phyloP scores from a whole-genome alignment of 495 filamentous ascomycete species.

The Aspergillus incahuasiensis region DNA sequence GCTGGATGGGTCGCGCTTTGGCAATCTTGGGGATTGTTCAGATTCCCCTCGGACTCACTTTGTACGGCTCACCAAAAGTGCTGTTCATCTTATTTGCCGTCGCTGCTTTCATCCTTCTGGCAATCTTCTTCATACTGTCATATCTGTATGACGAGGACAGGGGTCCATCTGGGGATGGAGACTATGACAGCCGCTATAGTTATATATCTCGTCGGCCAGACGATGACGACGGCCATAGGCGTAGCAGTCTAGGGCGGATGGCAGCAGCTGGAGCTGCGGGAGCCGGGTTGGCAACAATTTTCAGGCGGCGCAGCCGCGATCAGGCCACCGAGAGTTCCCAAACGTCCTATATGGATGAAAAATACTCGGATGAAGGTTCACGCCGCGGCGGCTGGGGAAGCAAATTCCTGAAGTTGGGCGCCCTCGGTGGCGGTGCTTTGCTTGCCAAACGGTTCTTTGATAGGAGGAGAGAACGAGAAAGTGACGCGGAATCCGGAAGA shows the following conservation, averaged over 20 bases:
- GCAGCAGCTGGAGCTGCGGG: slow-evolving; percentile 54
- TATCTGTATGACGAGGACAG: slow-evolving; percentile 55
- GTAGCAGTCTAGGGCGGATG: slow-evolving; percentile 32
- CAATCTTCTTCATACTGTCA: slow-evolving; percentile 68
- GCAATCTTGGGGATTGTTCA: slow-evolving; percentile 80
- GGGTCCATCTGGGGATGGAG: slow-evolving; percentile 36
- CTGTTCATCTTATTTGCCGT: slow-evolving; percentile 83
- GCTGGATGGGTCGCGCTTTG: slow-evolving; percentile 76
- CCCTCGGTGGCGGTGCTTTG: slow-evolving; percentile 59
- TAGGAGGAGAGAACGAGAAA: slow-evolving; percentile 50
- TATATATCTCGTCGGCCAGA: slow-evolving; percentile 43
- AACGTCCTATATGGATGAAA: slow-evolving; percentile 57
- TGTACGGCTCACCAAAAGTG: slow-evolving; percentile 83
- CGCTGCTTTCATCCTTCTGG: slow-evolving; percentile 60
- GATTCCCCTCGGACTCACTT: slow-evolving; percentile 80
- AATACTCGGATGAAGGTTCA: slow-evolving; percentile 48
- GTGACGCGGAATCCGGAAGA: slow-evolving; percentile 50
- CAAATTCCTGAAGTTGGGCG: slow-evolving; percentile 61
- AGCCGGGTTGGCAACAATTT: slow-evolving; percentile 56
- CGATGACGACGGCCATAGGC: slow-evolving; percentile 28
- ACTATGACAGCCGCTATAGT: slow-evolving; percentile 50
- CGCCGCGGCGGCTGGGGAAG: slow-evolving; percentile 56
- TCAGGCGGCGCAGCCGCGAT: slow-evolving; percentile 42
- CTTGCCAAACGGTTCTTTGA: slow-evolving; percentile 62
- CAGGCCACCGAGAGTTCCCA: slow-evolving; percentile 38